Base-by-base conservation (phyloP, 2,329 filamentous ascomycete genomes). In the Colletotrichum simmondsii region DNA sequence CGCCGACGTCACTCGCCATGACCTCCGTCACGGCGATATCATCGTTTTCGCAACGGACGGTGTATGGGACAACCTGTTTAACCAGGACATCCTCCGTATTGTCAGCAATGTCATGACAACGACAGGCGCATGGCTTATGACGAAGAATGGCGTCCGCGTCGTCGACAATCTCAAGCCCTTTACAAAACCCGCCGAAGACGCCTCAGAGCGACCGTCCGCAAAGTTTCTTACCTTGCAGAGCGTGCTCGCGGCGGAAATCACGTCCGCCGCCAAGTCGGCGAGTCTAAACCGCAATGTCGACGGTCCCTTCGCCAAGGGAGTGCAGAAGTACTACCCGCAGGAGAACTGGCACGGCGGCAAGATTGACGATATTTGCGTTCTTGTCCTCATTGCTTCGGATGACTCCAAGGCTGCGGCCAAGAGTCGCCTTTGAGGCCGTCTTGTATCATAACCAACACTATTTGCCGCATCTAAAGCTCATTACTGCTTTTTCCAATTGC, bases 31-130 rank as follows among this genome's bases (percentile, higher is more conserved):
- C 81, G 97, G 97, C 24, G 97, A 99, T 80, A 93, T 99, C 2
- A 86, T 98, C n/a, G 85, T 99, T 22, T 93, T 99, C 76, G 97
- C 95, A 2, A 98, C 95, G 0, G 97, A 99, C 82, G 97, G 97
- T 4, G 93, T 98, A 5, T 97, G 97, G 89, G 97, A 99, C 82
- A 99, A 99, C 78, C 87, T 99, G 37, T 97, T 94, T 79, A 93
- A 95, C 78, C 94, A 97, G 79, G 95, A 99, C 76, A 92, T 97
- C 35, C 88, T 99, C 14, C 90, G 92, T 72, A 91, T 97, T 65
- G 92, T 96, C 30, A 96, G 92, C 76, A 87, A 89, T 61, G 87
- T 92, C 32, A 97, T 99, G 95, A 87, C 91, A 42, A 85, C 88
- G 16, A 86, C 87, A 4, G 92, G 93, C 4, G 95, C 94, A 0